These are phyloP conservation scores for Ulota crispa DNA, from an alignment of 225 moss, liverwort and hornwort species.

Conservation along the genomic window DNA sequence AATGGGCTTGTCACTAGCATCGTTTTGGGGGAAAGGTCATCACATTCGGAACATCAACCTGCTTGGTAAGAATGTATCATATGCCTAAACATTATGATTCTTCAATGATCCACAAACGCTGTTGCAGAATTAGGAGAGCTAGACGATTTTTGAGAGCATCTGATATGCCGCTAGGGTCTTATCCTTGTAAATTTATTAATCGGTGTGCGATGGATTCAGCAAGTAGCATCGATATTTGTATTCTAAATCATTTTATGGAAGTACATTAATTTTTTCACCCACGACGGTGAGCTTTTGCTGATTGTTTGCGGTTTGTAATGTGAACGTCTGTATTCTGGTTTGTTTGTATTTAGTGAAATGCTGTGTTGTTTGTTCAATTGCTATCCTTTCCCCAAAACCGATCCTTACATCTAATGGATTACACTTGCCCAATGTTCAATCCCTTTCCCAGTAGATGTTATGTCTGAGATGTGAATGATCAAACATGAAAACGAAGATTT, in stretches of 20 bases:
- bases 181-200: conserved; percentile 45
- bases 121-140: conserved; percentile 2
- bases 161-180: conserved; percentile 31
- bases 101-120: background rate
- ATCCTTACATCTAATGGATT: no score
- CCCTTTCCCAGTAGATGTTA: no score
- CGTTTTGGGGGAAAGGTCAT: conserved; percentile 88
- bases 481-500: no score
- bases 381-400: no score
- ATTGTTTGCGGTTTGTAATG: background rate
- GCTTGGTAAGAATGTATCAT: conserved; percentile 33
- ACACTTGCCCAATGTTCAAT: no score
- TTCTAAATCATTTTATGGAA: conserved; percentile 28
- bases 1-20: conserved; percentile 84
- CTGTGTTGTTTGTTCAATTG: background rate
- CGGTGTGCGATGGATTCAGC: conserved; percentile 31
- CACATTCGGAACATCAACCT: conserved; percentile 46
- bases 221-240: conserved; percentile 39
- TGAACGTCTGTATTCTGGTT: background rate
- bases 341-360: background rate
- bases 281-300: background rate
- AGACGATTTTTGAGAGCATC: conserved; percentile 33
- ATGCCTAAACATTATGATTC: conserved; percentile 25
- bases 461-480: no score
- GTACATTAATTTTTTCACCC: background rate